Evolutionary conservation across 129 eudicot species (phyloP), one percentile per base, ranked within the genome.

Genomic region (Artemisia argyi): DNA sequence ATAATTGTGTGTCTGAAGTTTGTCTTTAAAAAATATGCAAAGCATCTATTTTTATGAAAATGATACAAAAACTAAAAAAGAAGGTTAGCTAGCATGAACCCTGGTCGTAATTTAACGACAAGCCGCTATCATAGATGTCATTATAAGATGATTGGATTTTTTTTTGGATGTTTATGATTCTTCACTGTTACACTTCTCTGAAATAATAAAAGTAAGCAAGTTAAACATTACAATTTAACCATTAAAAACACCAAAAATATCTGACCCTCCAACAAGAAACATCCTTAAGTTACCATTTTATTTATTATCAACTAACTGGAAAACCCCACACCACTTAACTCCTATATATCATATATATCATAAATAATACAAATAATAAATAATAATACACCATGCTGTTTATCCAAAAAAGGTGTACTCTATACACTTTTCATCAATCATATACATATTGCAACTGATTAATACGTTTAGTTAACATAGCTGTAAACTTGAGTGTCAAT

Each of bases 231-330:
- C 82, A 78, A 78, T 78, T 71, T 30, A 78, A 71, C 78, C 62
- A 78, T 71, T 71, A 64, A 72, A 69, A 78, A 64, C 46, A 26
- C 60, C n/a, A 64, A 71, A 67, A 54, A 71, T 24, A 77, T 64
- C 72, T 55, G 82, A 78, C 78, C 68, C 62, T 78, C 64, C 65
- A 78, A 78, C 77, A 78, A 78, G 82, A 78, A 72, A 78, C 73
- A 78, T 78, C 82, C 78, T 72, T 71, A 63, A 73, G 63, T 63
- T 73, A 78, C 73, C 78, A 71, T 78, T 71, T 63, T 20, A 71
- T 78, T 71, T 42, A 71, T 61, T 26, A 78, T 78, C 77, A 78
- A 78, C 82, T 78, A 78, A 78, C 78, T 78, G 16, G 77, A 78
- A 64, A 78, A 78, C 73, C 77, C 60, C 72, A 78, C 77, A 78